Evolutionary conservation across 2,329 filamentous ascomycete species (phyloP), one percentile per base, ranked within the genome.

Genomic region (Ilyonectria destructans): DNA sequence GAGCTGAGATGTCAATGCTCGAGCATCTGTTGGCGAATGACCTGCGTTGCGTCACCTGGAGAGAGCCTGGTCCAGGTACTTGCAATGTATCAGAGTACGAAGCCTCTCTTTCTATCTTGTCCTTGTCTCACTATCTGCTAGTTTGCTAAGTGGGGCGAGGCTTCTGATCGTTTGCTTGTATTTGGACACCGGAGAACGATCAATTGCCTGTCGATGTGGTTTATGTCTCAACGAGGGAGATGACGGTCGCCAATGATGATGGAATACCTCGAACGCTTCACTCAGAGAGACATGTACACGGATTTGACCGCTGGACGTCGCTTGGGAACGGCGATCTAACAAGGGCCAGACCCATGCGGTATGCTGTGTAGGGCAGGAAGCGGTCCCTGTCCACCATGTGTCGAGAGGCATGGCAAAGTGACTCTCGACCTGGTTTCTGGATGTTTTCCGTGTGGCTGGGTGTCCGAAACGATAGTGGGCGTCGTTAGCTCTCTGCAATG

Each of bases 11-110:
- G 57, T 62, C 43, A n/a, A 54, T n/a, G 52, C 54, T 62, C 62
- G 57, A 69, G 55, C 58, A 65, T 66, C 51, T 72, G 23, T 67
- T 75, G 58, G 69, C 57, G 67, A 75, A 58, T 71, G 64, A 73
- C 65, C 57, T 59, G 63, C 66, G 65, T 52, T 65, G 72, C 66
- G 67, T 69, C 54, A 73, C 71, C 33, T 19, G 10, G 26, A 21
- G 45, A 56, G 49, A n/a, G 49, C 19, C 43, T 26, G 19, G 60
- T 60, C 69, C n/a, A 45, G 37, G 58, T 52, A 57, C 60, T 45
- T 61, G 31, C 64, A 21, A 48, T 48, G 64, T 57, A 54, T 49
- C 43, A 51, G 52, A 56, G 21, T 19, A 57, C 19, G 15, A 43
- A n/a, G 33, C 10, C 33, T 57, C 35, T 43, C 59, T n/a, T 56